Base-by-base conservation (phyloP, 208 protist genomes). In the Acanthamoeba divionensis region DNA sequence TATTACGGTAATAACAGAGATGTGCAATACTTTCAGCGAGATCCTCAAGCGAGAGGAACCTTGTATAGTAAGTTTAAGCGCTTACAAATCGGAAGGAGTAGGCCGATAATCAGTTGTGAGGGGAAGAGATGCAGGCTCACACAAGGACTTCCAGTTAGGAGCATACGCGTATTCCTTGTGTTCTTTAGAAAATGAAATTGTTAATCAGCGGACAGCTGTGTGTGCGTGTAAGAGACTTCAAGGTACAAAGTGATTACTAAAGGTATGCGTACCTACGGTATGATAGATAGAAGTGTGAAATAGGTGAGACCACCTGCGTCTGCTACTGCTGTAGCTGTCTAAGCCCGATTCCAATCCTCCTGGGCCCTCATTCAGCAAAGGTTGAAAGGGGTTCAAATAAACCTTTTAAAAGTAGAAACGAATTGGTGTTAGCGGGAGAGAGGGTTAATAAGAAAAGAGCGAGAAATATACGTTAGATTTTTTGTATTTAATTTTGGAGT, bases 101-200 rank as follows among this genome's bases (percentile, higher is more conserved):
- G 94, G 94, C 21, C 92, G 93, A 36, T 93, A 96, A 65, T 96
- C 92, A 1, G 93, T 96, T 1, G 94, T 96, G 8, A 96, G 88
- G 26, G 94, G 94, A 26, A 95, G 50, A 3, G 71, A 93, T 0
- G 93, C 94, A 0, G 94, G 94, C 33, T 91, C 85, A 73, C 91
- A 94, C 1, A 96, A 36, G 13, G 91, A 91, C 48, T 92, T 91
- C 94, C 94, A 96, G 63, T 94, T 95, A 21, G 90, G 92, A 8
- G 90, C 36, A 26, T 87, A 87, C 13, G 77, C 52, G 77, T 87
- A 87, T 44, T 87, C 77, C 38, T 87, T 65, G 77, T 87, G 54
- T 4, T n/a, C n/a, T n/a, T n/a, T n/a, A n/a, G n/a, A n/a, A n/a
- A n/a, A n/a, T n/a, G n/a, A n/a, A n/a, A n/a, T n/a, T n/a, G n/a